Percentiles rank a stretch among this genome's conserved stretches.
These are phyloP conservation scores for Diaporthe citri DNA, from an alignment of 2,329 filamentous ascomycete genomes.

Conservation along the genomic window DNA sequence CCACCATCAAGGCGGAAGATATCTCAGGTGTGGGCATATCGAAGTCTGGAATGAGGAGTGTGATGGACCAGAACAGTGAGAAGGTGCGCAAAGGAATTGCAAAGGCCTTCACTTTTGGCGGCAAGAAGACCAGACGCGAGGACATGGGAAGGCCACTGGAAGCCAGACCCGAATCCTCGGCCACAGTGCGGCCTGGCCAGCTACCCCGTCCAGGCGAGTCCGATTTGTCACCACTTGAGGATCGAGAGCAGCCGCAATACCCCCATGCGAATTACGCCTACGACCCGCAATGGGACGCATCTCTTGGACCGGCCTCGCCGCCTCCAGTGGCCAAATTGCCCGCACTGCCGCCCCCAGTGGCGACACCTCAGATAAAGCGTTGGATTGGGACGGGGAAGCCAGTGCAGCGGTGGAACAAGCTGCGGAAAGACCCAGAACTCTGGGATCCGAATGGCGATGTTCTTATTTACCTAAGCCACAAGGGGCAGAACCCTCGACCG, in stretches of 20 bases:
- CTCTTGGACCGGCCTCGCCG: conserved; percentile 47
- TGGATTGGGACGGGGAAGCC: conserved; percentile 65
- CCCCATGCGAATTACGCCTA: conserved; percentile 36
- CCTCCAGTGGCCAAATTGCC: conserved; percentile 60
- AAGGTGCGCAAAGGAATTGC: conserved; percentile 65
- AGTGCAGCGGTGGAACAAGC: conserved; percentile 67
- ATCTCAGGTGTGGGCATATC: conserved; percentile 68
- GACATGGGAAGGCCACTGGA: conserved; percentile 45
- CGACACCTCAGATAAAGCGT: conserved; percentile 60
- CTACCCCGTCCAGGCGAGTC: conserved; percentile 5
- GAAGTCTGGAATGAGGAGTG: conserved; percentile 58
- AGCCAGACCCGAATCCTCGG: conserved; percentile 52
- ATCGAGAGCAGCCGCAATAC: conserved; percentile 26
- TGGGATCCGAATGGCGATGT: conserved; percentile 74
- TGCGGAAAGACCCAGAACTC: conserved; percentile 70
- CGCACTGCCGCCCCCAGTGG: conserved; percentile 52
- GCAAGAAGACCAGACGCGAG: conserved; percentile 53
- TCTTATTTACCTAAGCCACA: conserved; percentile 66
- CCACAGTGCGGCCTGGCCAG: conserved; percentile 50
- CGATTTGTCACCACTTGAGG: background rate
- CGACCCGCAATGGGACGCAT: conserved; percentile 44
- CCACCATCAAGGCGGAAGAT: conserved; percentile 62
- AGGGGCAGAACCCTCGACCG: conserved; percentile 57
- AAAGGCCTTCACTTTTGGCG: conserved; percentile 66
- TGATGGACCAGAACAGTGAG: conserved; percentile 69